These are phyloP conservation scores for Plasmodium inui DNA, from an alignment of 169 alveolate species.

Conservation along the genomic window DNA sequence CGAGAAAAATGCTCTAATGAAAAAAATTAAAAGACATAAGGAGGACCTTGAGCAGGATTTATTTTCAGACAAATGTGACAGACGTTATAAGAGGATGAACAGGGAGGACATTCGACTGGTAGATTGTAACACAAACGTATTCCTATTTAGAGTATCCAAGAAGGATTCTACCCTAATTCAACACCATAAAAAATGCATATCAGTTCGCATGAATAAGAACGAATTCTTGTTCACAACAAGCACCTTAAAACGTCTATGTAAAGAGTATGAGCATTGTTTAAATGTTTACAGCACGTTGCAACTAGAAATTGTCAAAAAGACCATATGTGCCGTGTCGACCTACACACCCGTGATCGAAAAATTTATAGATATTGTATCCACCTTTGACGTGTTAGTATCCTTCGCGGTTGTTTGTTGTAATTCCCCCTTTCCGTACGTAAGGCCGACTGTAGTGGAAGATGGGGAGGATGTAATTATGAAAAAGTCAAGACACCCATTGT, in stretches of 20 bases:
- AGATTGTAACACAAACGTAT: slow-evolving; percentile 86
- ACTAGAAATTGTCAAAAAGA: slow-evolving; percentile 88
- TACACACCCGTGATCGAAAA: slow-evolving; percentile 95
- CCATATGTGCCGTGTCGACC: slow-evolving; percentile 95
- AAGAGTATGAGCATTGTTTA: slow-evolving; percentile 81
- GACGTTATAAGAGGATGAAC: slow-evolving; percentile 76
- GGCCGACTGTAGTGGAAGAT: slow-evolving; percentile 89
- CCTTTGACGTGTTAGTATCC: slow-evolving; percentile 94
- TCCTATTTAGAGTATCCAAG: slow-evolving; percentile 90
- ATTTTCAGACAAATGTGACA: slow-evolving; percentile 77
- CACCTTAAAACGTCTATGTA: slow-evolving; percentile 87
- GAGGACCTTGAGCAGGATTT: slow-evolving; percentile 86
- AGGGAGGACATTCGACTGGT: slow-evolving; percentile 82
- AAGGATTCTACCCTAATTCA: slow-evolving; percentile 85
- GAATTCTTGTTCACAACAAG: slow-evolving; percentile 90
- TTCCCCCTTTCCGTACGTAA: slow-evolving; percentile 88
- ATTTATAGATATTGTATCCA: slow-evolving; percentile 89
- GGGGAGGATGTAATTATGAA: slow-evolving; percentile 88
- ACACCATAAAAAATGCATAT: slow-evolving; percentile 70
- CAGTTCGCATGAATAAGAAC: slow-evolving; percentile 62
- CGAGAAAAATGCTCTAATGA: slow-evolving; percentile 82
- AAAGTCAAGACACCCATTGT: slow-evolving; percentile 89
- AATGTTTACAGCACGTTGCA: slow-evolving; percentile 88
- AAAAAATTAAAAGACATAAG: slow-evolving; percentile 89
- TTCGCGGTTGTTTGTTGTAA: slow-evolving; percentile 93